Evolutionary conservation across 306 rosid species (phyloP).

Genomic region (Purshia tridentata): DNA sequence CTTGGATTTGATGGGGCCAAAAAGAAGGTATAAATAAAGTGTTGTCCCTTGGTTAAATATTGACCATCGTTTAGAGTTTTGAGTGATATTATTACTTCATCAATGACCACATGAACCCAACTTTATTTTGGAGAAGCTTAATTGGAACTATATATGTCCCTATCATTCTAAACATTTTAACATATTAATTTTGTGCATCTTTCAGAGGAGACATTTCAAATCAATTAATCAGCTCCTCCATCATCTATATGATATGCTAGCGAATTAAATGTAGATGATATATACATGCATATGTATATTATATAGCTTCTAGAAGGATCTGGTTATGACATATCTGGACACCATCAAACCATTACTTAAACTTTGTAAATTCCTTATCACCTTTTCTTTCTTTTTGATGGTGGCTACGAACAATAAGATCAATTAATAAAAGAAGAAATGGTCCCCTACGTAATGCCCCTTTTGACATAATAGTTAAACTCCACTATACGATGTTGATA

Average conservation of each 20-base stretch:
- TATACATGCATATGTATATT: too few relatives aligned
- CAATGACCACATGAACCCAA: constrained; percentile 5
- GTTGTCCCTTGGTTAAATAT: background rate
- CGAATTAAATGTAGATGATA: background rate
- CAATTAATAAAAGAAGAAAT: background rate
- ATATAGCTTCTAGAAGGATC: constrained; percentile 13
- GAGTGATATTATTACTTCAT: background rate
- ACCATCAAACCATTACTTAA: background rate
- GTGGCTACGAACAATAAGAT: background rate
- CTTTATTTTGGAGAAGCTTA: constrained; percentile 1
- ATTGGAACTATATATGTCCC: background rate
- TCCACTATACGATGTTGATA: background rate
- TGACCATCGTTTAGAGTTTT: background rate
- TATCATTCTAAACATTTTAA: too few relatives aligned
- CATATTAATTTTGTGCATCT: too few relatives aligned
- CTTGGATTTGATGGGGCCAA: constrained; percentile 35
- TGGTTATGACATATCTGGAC: background rate
- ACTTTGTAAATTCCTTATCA: background rate
- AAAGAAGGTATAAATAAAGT: background rate
- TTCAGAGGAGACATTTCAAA: too few relatives aligned
- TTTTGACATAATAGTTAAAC: background rate
- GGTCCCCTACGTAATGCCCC: constrained; percentile 3
- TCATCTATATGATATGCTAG: too few relatives aligned
- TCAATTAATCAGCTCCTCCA: too few relatives aligned
- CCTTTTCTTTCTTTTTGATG: background rate